Conservation (phyloP, 768 basidiomycete species). For the Suillus weaverae region DNA sequence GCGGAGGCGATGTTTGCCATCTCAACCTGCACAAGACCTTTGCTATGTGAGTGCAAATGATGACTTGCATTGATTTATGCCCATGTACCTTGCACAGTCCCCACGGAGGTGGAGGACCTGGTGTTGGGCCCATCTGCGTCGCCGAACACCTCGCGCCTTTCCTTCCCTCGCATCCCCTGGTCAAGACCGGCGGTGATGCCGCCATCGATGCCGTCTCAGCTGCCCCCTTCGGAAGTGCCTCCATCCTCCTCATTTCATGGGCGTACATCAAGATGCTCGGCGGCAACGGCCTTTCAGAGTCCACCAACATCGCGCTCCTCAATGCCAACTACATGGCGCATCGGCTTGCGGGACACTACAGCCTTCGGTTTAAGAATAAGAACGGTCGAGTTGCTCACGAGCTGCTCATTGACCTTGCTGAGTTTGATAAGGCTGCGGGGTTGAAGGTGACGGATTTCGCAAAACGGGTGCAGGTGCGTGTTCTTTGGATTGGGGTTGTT, state of each 20-base stretch:
- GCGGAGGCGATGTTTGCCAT: slow-evolving; percentile 97
- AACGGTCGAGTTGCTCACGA: slow-evolving; percentile 96
- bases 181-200: slow-evolving; percentile 62
- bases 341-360: slow-evolving; percentile 83
- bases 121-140: slow-evolving; percentile 94
- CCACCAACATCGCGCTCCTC: slow-evolving; percentile 84
- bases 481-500: background rate
- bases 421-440: slow-evolving; percentile 89
- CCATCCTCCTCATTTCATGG: slow-evolving; percentile 96
- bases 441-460: slow-evolving; percentile 95
- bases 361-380: slow-evolving; percentile 82
- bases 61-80: background rate
- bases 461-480: slow-evolving; percentile 82
- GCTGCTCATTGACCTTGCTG: slow-evolving; percentile 90
- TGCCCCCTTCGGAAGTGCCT: slow-evolving; percentile 92
- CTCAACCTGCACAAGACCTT: slow-evolving; percentile 99
- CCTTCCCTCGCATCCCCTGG: slow-evolving; percentile 83
- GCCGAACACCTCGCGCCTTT: slow-evolving; percentile 93
- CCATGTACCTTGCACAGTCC: slow-evolving; percentile 50
- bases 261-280: slow-evolving; percentile 99
- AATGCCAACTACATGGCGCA: slow-evolving; percentile 98
- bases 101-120: slow-evolving; percentile 96
- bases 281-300: slow-evolving; percentile 81
- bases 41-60: slow-evolving; percentile 64
- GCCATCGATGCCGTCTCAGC: slow-evolving; percentile 89